Evolutionary conservation across 306 rosid genomes (phyloP).

Genomic region (Castanea crenata): DNA sequence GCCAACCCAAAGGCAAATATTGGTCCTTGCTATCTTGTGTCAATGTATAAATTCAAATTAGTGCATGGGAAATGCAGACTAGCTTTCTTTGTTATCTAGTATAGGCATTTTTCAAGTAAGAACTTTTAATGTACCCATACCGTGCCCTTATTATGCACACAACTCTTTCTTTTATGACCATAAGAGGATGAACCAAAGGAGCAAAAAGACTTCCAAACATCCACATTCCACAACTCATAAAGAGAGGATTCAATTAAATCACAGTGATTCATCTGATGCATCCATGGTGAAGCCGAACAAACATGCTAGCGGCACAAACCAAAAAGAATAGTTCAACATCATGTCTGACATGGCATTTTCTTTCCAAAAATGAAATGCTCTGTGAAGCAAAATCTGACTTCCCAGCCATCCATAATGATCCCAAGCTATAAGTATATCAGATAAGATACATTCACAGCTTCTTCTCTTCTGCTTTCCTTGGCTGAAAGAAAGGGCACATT

Average conservation of each 20-base stretch:
- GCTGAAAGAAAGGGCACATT: constrained; percentile 52
- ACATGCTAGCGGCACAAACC: neutral
- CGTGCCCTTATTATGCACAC: neutral
- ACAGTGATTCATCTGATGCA: constrained; percentile 11
- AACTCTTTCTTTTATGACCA: neutral
- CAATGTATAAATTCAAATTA: too few relatives aligned
- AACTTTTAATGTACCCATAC: neutral
- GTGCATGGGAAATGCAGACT: too few relatives aligned
- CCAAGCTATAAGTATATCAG: neutral
- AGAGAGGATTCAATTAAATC: constrained; percentile 16
- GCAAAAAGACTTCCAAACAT: constrained; percentile 9
- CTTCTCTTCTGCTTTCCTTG: constrained; percentile 91
- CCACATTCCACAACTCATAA: constrained; percentile 18
- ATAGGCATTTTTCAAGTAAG: neutral
- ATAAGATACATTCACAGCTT: constrained; percentile 43
- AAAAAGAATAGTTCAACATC: neutral
- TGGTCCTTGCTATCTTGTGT: too few relatives aligned
- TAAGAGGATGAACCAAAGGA: neutral
- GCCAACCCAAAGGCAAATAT: too few relatives aligned
- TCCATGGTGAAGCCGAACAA: constrained; percentile 16
- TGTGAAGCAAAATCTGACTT: neutral
- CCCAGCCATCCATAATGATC: constrained; percentile 6
- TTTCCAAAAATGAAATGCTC: constrained; percentile 17
- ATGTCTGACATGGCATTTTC: neutral
- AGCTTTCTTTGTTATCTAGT: too few relatives aligned